Base-by-base conservation (phyloP, 2,329 filamentous ascomycete species). In the Ophiostoma angusticollis region DNA sequence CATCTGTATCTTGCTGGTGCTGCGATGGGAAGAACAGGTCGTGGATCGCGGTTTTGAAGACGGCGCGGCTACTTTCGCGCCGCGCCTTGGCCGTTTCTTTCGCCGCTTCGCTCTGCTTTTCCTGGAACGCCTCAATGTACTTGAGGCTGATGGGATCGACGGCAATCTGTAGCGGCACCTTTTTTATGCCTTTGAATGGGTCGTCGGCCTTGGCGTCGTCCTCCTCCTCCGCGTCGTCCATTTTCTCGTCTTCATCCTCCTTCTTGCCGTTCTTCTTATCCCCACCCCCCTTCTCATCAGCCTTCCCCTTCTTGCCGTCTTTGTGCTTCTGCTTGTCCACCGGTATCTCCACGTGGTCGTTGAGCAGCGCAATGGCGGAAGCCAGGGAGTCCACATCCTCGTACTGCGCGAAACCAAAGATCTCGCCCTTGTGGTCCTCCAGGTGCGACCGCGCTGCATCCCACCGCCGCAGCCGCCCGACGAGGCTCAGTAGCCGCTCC, bases 351-450 rank as follows among this genome's bases (percentile, higher is more conserved):
- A 95, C 68, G 51, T n/a, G n/a, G n/a, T 91, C 80, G 55, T 78
- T 77, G 50, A 95, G 73, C 41, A 94, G 74, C 57, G 93, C 85
- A 40, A 87, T 77, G 31, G 89, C 91, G 31, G 80, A 80, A 56
- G 80, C 78, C 49, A 98, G 68, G 48, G 86, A 89, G 58, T 94
- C 84, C 18, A 80, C 77, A 57, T 96, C 87, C 46, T 94, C 89
- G 58, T 83, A 98, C 59, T 95, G 83, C 43, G 89, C 91, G 61
- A 98, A 96, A 12, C 89, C 91, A 65, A 96, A 96, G 46, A 79
- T 80, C 59, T 80, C 79, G 40, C 78, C 78, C 61, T 89, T 91
- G 48, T 82, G 76, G 48, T 85, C 78, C n/a, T 65, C 56, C 13
- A 65, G 53, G 24, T 67, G 61, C 13, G 66, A 69, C 35, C 73